phyloP scores from a whole-genome alignment of 352 stramenopile genomes.

The Phytophthora colocasiae region DNA sequence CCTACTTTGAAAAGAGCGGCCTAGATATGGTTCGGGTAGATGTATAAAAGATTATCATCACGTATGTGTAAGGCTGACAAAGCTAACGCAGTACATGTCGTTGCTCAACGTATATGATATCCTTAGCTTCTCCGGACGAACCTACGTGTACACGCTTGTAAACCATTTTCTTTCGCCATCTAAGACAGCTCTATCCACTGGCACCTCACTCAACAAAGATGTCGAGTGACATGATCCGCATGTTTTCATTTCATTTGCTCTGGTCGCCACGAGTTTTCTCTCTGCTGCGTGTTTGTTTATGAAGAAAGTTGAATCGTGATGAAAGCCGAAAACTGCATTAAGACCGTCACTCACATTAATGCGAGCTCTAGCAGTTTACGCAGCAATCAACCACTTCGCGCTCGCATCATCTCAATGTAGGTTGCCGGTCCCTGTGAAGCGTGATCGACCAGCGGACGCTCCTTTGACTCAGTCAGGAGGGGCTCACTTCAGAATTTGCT shows the following conservation, averaged over 20 bases:
- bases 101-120: no score
- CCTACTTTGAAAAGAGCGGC: constrained; percentile 15
- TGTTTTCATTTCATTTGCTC: not conserved
- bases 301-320: constrained; percentile 7
- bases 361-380: constrained; percentile 8
- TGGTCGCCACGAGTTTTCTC: constrained; percentile 2
- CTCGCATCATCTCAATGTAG: not conserved
- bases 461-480: not conserved
- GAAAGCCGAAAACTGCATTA: constrained; percentile 8
- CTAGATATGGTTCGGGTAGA: constrained; percentile 7
- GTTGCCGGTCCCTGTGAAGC: not conserved
- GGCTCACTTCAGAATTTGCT: constrained; percentile 30
- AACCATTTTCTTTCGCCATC: no score
- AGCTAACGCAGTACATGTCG: not conserved
- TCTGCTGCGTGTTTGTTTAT: constrained; percentile 11
- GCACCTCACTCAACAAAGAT: constrained; percentile 12
- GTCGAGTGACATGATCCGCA: constrained; percentile 8
- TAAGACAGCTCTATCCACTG: no score
- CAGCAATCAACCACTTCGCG: not conserved
- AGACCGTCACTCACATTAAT: constrained; percentile 20
- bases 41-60: not conserved
- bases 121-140: no score
- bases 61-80: not conserved
- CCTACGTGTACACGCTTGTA: no score
- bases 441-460: constrained; percentile 11